Evolutionary conservation across 192 early-diverging fungal genomes (phyloP).

Genomic region (Podochytrium sp.): DNA sequence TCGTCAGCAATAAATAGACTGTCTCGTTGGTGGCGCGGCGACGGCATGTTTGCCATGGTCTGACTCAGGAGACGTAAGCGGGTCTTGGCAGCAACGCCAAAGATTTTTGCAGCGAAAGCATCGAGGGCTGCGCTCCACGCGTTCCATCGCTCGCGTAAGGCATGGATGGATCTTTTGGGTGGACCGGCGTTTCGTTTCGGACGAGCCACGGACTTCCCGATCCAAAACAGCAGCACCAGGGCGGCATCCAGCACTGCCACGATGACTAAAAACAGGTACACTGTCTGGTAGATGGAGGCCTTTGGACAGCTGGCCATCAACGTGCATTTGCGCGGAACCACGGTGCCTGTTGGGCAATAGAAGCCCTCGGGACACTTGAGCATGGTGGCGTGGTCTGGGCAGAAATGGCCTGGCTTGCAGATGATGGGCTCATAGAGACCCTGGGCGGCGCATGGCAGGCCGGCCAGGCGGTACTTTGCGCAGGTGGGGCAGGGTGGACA

Average conservation of each 20-base stretch:
- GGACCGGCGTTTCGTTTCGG: not conserved
- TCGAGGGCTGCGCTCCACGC: not conserved
- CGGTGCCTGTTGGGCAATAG: conserved; percentile 60
- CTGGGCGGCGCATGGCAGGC: conserved; percentile 30
- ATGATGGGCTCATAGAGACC: conserved; percentile 56
- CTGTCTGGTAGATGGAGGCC: conserved; percentile 22
- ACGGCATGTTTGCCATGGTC: not conserved
- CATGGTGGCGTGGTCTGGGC: conserved; percentile 50
- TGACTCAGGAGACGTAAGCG: not conserved
- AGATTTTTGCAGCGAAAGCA: too few species aligned
- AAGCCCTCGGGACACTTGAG: conserved; percentile 54
- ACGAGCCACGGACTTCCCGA: not conserved
- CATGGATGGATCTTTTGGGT: too few species aligned
- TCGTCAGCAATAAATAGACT: not conserved
- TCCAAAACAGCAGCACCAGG: not conserved
- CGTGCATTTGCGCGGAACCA: conserved; percentile 27
- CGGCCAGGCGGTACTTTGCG: conserved; percentile 11
- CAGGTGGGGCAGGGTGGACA: conserved; percentile 36
- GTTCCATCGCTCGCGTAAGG: not conserved
- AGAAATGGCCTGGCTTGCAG: conserved; percentile 64
- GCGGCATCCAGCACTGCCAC: conserved; percentile 25
- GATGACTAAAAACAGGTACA: conserved; percentile 33
- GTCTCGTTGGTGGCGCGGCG: not conserved
- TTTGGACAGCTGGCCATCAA: conserved; percentile 42
- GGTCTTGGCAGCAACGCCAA: not conserved